Percentiles rank a stretch among this genome's conserved stretches.
phyloP scores from a whole-genome alignment of 805 yeast species.

The Allodekkera sacchari region DNA sequence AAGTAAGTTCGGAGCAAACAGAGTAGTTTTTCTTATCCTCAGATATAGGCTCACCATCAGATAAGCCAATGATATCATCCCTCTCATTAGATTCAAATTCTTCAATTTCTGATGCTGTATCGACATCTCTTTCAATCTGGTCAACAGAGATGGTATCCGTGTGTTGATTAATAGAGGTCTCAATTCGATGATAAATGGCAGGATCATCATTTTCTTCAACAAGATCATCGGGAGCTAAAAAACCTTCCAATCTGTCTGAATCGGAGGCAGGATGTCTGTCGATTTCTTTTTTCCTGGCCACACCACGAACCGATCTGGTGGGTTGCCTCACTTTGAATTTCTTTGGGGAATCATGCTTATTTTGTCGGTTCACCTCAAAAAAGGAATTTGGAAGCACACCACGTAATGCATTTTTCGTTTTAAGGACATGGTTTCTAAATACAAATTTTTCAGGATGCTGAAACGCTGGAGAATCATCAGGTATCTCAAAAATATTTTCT shows the following conservation, averaged over 20 bases:
- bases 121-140: too few species aligned
- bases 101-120: too few species aligned
- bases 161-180: too few species aligned
- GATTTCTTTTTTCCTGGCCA: slow-evolving; percentile 11
- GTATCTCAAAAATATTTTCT: slow-evolving; percentile 3
- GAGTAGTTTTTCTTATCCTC: too few species aligned
- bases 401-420: slow-evolving; percentile 14
- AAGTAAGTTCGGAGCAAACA: too few species aligned
- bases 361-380: slow-evolving; percentile 8
- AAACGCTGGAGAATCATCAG: neutral
- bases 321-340: neutral
- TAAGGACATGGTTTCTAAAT: slow-evolving; percentile 14
- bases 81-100: too few species aligned
- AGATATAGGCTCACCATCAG: too few species aligned
- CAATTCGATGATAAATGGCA: slow-evolving; percentile 2
- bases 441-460: slow-evolving; percentile 8
- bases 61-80: too few species aligned
- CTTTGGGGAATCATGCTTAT: neutral
- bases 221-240: slow-evolving; percentile 6
- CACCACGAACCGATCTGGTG: slow-evolving; percentile 8
- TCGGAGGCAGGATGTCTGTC: neutral
- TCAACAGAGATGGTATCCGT: too few species aligned
- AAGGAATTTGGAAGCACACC: slow-evolving; percentile 23
- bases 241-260: neutral
- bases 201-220: slow-evolving; percentile 1